A percentile compares a stretch with the other conserved stretches of the same genome.
Evolutionary conservation across 306 rosid genomes (phyloP).

Genomic region (Prunus mira): DNA sequence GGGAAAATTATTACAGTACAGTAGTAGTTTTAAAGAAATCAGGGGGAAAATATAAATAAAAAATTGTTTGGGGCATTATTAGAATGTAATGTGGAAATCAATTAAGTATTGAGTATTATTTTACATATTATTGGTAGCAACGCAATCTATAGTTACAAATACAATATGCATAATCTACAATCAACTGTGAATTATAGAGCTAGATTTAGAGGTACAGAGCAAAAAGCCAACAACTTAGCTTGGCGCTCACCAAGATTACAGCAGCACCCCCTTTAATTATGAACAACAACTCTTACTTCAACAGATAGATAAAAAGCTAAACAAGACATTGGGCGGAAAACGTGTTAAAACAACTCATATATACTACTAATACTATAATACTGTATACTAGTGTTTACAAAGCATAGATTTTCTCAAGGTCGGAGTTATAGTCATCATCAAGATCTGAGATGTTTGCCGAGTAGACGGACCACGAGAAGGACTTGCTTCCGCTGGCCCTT

Average conservation of each 20-base stretch:
- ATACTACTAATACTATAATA: background rate
- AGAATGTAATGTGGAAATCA: background rate
- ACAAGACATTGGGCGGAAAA: background rate
- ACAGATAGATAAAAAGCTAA: background rate
- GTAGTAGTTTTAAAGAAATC: no score
- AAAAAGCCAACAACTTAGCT: no score
- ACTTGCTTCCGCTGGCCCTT: conserved; percentile 77
- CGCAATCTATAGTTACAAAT: background rate
- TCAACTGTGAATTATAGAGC: background rate
- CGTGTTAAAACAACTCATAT: background rate
- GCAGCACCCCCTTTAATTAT: background rate
- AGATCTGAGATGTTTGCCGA: conserved; percentile 78
- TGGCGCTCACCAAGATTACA: background rate
- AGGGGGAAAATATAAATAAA: no score
- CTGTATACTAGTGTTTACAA: conserved; percentile 28
- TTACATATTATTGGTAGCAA: background rate
- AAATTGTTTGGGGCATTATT: no score
- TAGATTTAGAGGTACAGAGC: no score
- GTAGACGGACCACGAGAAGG: conserved; percentile 79
- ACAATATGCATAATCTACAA: background rate
- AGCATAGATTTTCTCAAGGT: conserved; percentile 78
- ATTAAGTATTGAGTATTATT: background rate
- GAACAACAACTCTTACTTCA: background rate
- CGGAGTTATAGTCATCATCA: conserved; percentile 80
- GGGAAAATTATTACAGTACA: no score